Conservation (phyloP, 2,329 filamentous ascomycete species). For the Trichoderma atrobrunneum region DNA sequence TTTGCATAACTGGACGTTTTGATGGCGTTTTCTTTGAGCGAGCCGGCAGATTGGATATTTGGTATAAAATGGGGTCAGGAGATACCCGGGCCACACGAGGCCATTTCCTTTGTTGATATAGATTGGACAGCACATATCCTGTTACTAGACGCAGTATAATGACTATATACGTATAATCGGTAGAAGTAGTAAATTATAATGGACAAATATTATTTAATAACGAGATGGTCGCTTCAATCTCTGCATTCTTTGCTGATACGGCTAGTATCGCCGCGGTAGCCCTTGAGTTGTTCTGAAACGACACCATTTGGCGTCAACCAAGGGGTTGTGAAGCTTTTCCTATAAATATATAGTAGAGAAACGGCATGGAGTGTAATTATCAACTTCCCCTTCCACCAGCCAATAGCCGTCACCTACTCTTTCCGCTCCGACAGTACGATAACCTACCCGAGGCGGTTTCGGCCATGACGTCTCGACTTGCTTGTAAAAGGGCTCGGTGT, state of each 20-base stretch:
- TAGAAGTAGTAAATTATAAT: neutral
- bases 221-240: neutral
- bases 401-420: neutral
- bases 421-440: neutral
- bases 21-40: slow-evolving; percentile 14
- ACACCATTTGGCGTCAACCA: no score
- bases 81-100: slow-evolving; percentile 24
- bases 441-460: neutral
- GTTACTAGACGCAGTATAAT: slow-evolving; percentile 13
- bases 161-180: slow-evolving; percentile 3
- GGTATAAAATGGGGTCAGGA: slow-evolving; percentile 13
- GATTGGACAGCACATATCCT: slow-evolving; percentile 8
- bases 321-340: neutral
- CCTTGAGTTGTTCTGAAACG: no score
- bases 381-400: neutral
- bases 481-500: neutral
- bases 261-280: no score
- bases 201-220: neutral
- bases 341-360: neutral
- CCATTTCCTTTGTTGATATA: slow-evolving; percentile 20
- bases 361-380: neutral
- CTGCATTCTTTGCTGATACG: no score
- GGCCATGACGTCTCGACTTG: neutral
- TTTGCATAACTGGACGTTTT: slow-evolving; percentile 8
- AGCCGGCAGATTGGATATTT: slow-evolving; percentile 1